phyloP scores from a whole-genome alignment of 1,139 yeast species.

The Blastobotrys malaysiensis region DNA sequence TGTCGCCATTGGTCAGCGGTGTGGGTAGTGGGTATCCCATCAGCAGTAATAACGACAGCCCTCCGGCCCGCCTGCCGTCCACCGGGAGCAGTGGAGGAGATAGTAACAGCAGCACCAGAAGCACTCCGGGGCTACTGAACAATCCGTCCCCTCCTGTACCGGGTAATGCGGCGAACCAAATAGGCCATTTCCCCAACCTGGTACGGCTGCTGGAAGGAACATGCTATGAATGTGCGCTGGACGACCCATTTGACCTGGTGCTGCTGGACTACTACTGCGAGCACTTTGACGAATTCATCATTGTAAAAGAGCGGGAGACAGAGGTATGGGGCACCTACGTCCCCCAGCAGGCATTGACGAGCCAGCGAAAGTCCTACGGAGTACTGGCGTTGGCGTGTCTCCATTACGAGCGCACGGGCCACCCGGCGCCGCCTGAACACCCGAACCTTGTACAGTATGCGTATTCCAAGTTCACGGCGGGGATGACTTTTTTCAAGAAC shows the following conservation, averaged over 20 bases:
- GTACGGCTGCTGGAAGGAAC: neutral
- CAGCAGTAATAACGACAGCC: no score
- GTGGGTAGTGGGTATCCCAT: no score
- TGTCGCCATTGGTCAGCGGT: neutral
- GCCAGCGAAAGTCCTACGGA: slow-evolving; percentile 16
- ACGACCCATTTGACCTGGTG: slow-evolving; percentile 1
- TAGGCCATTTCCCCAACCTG: neutral
- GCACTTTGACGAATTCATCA: slow-evolving; percentile 11
- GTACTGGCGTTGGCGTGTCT: slow-evolving; percentile 16
- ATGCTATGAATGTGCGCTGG: neutral
- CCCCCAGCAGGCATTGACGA: slow-evolving; percentile 16
- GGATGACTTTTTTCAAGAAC: slow-evolving; percentile 15
- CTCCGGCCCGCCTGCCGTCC: neutral
- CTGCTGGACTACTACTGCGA: slow-evolving; percentile 13
- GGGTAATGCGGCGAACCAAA: neutral
- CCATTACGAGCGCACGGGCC: neutral
- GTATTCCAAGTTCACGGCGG: slow-evolving; percentile 16
- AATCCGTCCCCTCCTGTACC: no score
- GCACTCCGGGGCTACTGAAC: neutral
- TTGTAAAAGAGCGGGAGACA: slow-evolving; percentile 7
- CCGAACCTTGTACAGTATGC: slow-evolving; percentile 15
- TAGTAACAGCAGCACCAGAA: neutral
- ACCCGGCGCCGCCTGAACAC: neutral
- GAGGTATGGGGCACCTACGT: slow-evolving; percentile 18
- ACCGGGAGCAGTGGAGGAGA: no score